Evolutionary conservation across 202 grass and related monocot species (phyloP).

Genomic region (Setaria italica): DNA sequence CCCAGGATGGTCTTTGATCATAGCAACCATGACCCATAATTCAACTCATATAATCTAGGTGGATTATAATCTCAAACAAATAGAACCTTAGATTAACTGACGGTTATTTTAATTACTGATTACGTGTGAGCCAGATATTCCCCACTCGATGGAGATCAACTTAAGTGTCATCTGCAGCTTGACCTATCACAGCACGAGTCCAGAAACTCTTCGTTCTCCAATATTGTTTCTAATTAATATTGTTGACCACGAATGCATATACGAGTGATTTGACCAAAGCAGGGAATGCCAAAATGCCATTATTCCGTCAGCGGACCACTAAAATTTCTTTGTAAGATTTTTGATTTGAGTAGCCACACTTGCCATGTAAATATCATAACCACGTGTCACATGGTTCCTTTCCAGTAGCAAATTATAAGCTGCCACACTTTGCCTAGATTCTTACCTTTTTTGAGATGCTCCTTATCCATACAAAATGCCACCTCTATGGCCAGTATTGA

Average conservation of each 20-base stretch:
- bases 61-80: too few species aligned
- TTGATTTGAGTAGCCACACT: background rate
- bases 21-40: too few species aligned
- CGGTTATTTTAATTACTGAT: background rate
- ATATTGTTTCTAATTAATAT: too few species aligned
- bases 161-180: background rate
- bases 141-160: background rate
- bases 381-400: conserved; percentile 11
- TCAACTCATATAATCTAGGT: too few species aligned
- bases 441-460: conserved; percentile 50
- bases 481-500: background rate
- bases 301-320: background rate
- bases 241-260: background rate
- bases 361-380: conserved; percentile 12
- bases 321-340: conserved; percentile 12
- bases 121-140: background rate
- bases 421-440: conserved; percentile 55
- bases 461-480: conserved; percentile 51
- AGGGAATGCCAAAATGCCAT: background rate
- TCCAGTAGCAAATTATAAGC: conserved; percentile 45
- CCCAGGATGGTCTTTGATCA: too few species aligned
- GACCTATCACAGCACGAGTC: background rate
- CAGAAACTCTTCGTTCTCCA: background rate
- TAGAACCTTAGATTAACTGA: background rate
- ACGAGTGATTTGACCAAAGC: conserved; percentile 15